phyloP scores from a whole-genome alignment of 2,329 filamentous ascomycete genomes.

The Venturia aucupariae region DNA sequence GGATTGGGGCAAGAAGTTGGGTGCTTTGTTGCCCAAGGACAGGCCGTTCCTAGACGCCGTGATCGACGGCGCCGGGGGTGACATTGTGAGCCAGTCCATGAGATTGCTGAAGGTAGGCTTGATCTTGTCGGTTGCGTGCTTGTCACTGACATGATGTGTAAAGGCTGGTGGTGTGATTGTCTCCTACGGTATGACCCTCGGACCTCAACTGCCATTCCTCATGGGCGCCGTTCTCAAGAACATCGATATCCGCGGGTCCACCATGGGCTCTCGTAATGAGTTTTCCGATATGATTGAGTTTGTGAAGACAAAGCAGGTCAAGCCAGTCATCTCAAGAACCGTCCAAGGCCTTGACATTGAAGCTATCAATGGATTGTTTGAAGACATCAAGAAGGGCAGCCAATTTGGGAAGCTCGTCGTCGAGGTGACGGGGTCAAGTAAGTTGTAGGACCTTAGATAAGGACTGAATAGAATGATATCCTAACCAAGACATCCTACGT shows the following conservation, averaged over 20 bases:
- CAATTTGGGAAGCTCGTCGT: slow-evolving; percentile 94
- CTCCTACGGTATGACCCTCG: slow-evolving; percentile 83
- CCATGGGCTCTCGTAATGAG: slow-evolving; percentile 85
- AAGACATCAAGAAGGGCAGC: slow-evolving; percentile 73
- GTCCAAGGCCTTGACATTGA: slow-evolving; percentile 63
- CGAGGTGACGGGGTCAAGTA: slow-evolving; percentile 10
- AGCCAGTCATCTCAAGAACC: slow-evolving; percentile 66
- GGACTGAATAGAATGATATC: background rate
- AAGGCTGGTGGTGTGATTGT: slow-evolving; percentile 70
- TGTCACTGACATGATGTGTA: background rate
- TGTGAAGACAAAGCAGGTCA: slow-evolving; percentile 62
- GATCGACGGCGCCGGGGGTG: slow-evolving; percentile 83
- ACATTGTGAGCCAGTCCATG: slow-evolving; percentile 61
- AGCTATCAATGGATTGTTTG: slow-evolving; percentile 75
- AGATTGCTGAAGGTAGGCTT: slow-evolving; percentile 54
- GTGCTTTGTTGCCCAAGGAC: slow-evolving; percentile 50
- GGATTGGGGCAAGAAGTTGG: slow-evolving; percentile 72
- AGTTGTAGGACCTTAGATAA: slow-evolving; percentile 4
- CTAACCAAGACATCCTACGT: background rate
- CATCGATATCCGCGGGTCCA: slow-evolving; percentile 74
- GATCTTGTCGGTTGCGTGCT: background rate
- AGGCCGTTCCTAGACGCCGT: slow-evolving; percentile 69
- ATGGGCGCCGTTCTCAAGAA: slow-evolving; percentile 83
- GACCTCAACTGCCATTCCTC: slow-evolving; percentile 74
- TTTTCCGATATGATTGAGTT: slow-evolving; percentile 88